Base-by-base conservation (phyloP, 2,329 filamentous ascomycete genomes). In the Dryadomyces quercus-mongolicae region DNA sequence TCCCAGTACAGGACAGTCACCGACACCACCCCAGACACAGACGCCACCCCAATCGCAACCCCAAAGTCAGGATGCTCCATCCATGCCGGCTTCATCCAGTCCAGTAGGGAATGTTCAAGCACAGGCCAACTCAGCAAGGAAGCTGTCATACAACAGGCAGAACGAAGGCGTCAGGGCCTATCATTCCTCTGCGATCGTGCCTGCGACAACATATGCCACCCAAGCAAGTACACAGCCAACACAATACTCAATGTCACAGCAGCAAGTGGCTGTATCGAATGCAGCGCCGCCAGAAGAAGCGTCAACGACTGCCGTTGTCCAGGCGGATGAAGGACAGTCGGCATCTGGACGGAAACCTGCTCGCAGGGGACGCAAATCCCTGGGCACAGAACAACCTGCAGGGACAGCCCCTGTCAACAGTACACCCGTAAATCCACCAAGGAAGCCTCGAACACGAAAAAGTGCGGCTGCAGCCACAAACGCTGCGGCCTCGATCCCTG, bases 91-190 rank as follows among this genome's bases (percentile, higher is more conserved):
- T 38, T 8, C 47, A 36, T 16, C 31, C 16, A 25, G 22, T 4
- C 16, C 31, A 20, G 31, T 16, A 25, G n/a, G n/a, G n/a, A 31
- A 16, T 21, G 15, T 25, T 7, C 13, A 13, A 18, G 18, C 25
- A 20, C 16, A 46, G 59, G 34, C 59, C 59, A 46, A 51, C 42
- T 49, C 61, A 20, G 43, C 25, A n/a, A 18, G 8, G n/a, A 21
- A 25, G 40, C 40, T 31, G 44, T n/a, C 31, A 13, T 45, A 34
- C 18, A 10, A 20, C 51, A 25, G 34, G 9, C 31, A 12, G 10
- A 42, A 25, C 18, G 20, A n/a, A 36, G 38, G 21, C 45, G 22
- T 9, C 45, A 4, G 45, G 13, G 16, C 45, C 43, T 20, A 31
- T 31, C 25, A 40, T 40, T 16, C 36, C 10, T 12, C 36, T 9